phyloP scores from a whole-genome alignment of 805 yeast species.

The Ogataea pini region DNA sequence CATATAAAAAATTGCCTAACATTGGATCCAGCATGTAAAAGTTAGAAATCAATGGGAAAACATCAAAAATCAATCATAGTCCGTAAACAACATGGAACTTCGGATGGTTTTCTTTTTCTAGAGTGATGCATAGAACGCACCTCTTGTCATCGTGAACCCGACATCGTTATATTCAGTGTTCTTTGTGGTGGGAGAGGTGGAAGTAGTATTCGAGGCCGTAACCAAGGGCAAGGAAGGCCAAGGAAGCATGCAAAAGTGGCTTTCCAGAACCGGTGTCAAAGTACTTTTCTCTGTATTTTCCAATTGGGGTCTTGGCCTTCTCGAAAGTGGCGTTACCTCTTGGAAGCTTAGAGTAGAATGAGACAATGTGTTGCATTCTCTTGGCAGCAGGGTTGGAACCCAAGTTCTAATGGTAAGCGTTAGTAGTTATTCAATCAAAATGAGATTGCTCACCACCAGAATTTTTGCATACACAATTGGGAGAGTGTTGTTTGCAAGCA shows the following conservation, averaged over 20 bases:
- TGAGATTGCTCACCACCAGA: too few relatives aligned
- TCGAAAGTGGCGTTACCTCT: constrained; percentile 84
- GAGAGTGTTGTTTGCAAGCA: not conserved
- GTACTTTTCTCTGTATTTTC: constrained; percentile 82
- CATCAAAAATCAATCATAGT: not conserved
- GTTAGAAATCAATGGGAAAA: not conserved
- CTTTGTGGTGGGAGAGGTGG: constrained; percentile 73
- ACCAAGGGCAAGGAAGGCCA: constrained; percentile 70
- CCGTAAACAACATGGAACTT: not conserved
- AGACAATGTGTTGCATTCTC: constrained; percentile 92
- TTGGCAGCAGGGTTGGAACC: constrained; percentile 96
- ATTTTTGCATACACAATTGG: not conserved
- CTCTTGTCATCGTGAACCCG: not conserved
- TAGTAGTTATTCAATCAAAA: constrained; percentile 11
- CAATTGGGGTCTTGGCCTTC: constrained; percentile 66
- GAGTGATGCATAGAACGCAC: constrained; percentile 1
- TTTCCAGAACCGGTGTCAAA: constrained; percentile 82
- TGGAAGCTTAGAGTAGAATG: constrained; percentile 94
- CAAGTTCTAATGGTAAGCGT: constrained; percentile 61
- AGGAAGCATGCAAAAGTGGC: constrained; percentile 77
- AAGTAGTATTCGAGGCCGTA: constrained; percentile 92
- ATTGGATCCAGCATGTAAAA: not conserved
- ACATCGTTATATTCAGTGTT: constrained; percentile 35
- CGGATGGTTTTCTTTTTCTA: not conserved
- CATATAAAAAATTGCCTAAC: not conserved